These are phyloP conservation scores for Auriscalpium microsporum DNA, from an alignment of 768 basidiomycete genomes.

Conservation along the genomic window DNA sequence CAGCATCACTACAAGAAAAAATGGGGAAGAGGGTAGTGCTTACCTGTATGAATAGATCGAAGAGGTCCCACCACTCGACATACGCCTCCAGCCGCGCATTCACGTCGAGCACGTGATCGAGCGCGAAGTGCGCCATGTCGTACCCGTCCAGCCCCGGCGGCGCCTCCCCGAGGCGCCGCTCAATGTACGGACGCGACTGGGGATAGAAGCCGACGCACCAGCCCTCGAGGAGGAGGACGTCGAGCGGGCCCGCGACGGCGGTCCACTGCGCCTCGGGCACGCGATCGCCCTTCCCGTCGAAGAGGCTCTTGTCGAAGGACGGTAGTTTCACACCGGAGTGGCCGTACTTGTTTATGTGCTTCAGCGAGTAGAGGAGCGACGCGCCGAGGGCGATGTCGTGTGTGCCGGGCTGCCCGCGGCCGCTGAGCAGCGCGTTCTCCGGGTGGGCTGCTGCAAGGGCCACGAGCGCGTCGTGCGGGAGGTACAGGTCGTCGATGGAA, in stretches of 20 bases:
- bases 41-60: constrained; percentile 77
- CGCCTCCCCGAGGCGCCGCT: constrained; percentile 39
- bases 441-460: constrained; percentile 47
- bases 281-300: constrained; percentile 80
- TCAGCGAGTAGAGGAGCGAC: constrained; percentile 41
- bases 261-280: constrained; percentile 31
- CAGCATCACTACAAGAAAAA: neutral
- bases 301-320: constrained; percentile 80
- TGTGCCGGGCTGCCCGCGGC: constrained; percentile 90
- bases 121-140: constrained; percentile 30
- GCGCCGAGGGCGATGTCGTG: constrained; percentile 72
- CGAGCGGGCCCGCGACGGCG: constrained; percentile 43
- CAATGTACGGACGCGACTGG: constrained; percentile 40
- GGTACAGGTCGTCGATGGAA: constrained; percentile 83
- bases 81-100: constrained; percentile 60
- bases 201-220: constrained; percentile 92
- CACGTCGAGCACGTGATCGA: constrained; percentile 50
- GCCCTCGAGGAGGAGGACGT: constrained; percentile 89
- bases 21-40: constrained; percentile 9
- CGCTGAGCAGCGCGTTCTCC: constrained; percentile 58
- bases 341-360: constrained; percentile 26
- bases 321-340: constrained; percentile 45
- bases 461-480: constrained; percentile 55
- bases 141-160: constrained; percentile 26
- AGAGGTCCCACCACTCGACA: constrained; percentile 54